Evolutionary conservation across 225 moss, liverwort and hornwort species (phyloP).

Genomic region (Neckera pumila): DNA sequence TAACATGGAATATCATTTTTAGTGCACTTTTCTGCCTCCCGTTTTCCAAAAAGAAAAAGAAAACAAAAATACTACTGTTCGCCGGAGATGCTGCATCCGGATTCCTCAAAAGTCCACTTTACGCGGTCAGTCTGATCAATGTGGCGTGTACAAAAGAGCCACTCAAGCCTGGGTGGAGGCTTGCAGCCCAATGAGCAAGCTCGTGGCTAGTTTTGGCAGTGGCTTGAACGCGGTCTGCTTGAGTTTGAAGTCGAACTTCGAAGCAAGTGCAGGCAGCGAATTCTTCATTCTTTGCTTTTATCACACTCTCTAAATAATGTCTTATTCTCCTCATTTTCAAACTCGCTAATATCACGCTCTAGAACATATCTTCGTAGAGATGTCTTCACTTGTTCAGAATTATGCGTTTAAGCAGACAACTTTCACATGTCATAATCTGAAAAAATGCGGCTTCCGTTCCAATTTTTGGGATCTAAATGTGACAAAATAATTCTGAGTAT

Average conservation of each 20-base stretch:
- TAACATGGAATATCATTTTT: neutral
- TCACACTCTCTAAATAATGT: neutral
- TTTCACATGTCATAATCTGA: neutral
- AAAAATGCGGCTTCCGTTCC: no score
- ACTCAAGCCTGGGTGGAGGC: neutral
- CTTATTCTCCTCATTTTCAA: neutral
- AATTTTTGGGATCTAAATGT: neutral
- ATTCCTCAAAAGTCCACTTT: neutral
- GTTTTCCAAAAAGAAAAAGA: neutral
- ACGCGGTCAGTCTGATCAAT: no score
- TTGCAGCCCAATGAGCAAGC: neutral
- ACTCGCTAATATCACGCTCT: neutral
- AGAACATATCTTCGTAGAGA: neutral
- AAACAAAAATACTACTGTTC: neutral
- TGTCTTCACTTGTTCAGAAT: neutral
- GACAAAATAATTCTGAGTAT: neutral
- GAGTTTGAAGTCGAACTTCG: neutral
- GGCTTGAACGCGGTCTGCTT: neutral
- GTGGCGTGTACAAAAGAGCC: no score
- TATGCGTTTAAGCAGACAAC: neutral
- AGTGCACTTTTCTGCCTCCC: neutral
- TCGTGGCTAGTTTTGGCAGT: neutral
- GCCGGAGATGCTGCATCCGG: neutral
- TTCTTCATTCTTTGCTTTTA: neutral
- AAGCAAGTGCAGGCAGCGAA: neutral